These are phyloP conservation scores for Thelephora terrestris DNA, from an alignment of 1,284 basidiomycete genomes.

Conservation along the genomic window DNA sequence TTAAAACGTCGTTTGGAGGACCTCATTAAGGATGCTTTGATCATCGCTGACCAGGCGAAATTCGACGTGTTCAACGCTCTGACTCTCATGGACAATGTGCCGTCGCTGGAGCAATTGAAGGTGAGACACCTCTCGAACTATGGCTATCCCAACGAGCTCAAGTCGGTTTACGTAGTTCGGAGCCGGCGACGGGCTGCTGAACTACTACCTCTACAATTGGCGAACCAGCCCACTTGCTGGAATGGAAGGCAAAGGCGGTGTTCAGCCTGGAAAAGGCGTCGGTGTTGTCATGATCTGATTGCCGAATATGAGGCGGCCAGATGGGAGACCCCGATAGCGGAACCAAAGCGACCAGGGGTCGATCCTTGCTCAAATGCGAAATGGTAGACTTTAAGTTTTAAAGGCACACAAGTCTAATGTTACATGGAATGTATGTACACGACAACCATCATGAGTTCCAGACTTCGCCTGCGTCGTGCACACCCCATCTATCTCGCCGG, in stretches of 20 bases:
- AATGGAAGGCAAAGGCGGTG: conserved; percentile 36
- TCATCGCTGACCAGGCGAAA: conserved; percentile 70
- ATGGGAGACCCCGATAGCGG: too few relatives aligned
- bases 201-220: conserved; percentile 94
- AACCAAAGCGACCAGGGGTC: too few relatives aligned
- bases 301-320: too few relatives aligned
- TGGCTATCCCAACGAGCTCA: not conserved
- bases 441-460: too few relatives aligned
- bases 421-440: too few relatives aligned
- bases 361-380: too few relatives aligned
- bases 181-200: conserved; percentile 79
- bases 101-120: conserved; percentile 76
- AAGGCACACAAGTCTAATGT: too few relatives aligned
- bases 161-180: conserved; percentile 58
- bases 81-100: conserved; percentile 89
- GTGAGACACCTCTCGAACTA: conserved; percentile 30
- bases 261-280: conserved; percentile 57
- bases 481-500: too few relatives aligned
- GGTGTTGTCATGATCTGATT: conserved; percentile 70
- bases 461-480: too few relatives aligned
- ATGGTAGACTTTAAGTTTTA: too few relatives aligned
- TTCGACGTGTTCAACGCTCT: conserved; percentile 98
- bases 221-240: conserved; percentile 73
- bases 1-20: conserved; percentile 66
- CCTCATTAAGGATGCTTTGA: conserved; percentile 70